A percentile compares a stretch with the other conserved stretches of the same genome.
phyloP scores from a whole-genome alignment of 768 basidiomycete genomes.

The Kwoniella dendrophila region DNA sequence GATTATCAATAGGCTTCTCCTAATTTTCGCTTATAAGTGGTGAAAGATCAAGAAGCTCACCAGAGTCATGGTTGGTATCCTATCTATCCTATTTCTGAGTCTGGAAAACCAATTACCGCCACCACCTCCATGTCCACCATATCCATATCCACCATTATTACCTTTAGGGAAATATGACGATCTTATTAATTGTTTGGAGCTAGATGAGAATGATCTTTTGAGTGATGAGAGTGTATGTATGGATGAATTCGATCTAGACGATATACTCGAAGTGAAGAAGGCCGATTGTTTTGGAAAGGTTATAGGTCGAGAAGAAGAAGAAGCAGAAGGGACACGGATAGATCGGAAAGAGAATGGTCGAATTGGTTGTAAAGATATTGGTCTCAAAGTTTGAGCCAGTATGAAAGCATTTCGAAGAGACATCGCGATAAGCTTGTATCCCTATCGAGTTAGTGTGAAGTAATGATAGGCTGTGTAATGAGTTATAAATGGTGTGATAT shows the following conservation, averaged over 20 bases:
- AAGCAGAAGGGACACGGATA: conserved; percentile 1
- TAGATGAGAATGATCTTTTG: conserved; percentile 21
- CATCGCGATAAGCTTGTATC: neutral
- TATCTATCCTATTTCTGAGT: conserved; percentile 41
- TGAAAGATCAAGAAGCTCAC: conserved; percentile 17
- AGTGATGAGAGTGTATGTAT: conserved; percentile 3
- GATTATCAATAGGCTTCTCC: neutral
- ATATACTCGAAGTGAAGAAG: conserved; percentile 3
- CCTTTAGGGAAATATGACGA: conserved; percentile 39
- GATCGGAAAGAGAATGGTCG: conserved; percentile 3
- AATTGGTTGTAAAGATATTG: too few species aligned
- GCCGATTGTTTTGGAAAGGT: neutral
- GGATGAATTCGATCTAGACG: neutral
- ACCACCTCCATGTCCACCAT: conserved; percentile 17
- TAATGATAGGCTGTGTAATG: neutral
- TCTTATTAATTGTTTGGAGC: conserved; percentile 19
- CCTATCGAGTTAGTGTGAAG: too few species aligned
- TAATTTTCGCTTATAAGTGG: neutral
- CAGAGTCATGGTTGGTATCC: conserved; percentile 39
- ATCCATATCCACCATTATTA: conserved; percentile 30
- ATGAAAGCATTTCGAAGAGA: neutral
- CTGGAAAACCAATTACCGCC: conserved; percentile 28
- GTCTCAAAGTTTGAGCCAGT: neutral
- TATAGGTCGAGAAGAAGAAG: neutral
- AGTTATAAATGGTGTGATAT: neutral